phyloP scores from a whole-genome alignment of 768 basidiomycete genomes.

The Lactifluus hygrophoroides region DNA sequence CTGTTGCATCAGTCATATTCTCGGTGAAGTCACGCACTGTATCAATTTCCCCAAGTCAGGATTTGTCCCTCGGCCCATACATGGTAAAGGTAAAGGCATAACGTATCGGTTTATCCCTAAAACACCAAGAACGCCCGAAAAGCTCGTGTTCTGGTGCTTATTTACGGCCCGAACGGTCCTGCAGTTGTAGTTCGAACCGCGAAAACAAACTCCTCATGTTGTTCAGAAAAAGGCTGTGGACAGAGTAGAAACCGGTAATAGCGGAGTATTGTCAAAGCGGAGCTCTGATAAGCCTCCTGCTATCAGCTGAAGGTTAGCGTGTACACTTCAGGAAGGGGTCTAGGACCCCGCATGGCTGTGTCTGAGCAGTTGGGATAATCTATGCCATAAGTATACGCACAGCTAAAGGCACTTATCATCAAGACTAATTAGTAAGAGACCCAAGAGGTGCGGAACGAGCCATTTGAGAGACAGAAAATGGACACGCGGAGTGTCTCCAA shows the following conservation, averaged over 20 bases:
- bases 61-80: no score
- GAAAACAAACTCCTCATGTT: background rate
- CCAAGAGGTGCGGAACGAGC: no score
- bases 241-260: background rate
- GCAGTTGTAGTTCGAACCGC: background rate
- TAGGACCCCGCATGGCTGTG: background rate
- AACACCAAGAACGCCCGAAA: no score
- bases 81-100: no score
- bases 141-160: no score
- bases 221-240: no score
- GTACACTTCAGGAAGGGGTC: background rate
- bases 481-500: background rate
- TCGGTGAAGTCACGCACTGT: background rate
- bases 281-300: background rate
- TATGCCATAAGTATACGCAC: background rate
- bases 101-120: no score
- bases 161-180: no score
- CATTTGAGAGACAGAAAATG: background rate
- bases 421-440: background rate
- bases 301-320: background rate
- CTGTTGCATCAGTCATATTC: background rate
- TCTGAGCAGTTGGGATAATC: background rate
- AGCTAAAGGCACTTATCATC: background rate
- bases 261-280: background rate
- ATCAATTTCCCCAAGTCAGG: no score